Conservation (phyloP, 768 basidiomycete species). For the Exsudoporus frostii region DNA sequence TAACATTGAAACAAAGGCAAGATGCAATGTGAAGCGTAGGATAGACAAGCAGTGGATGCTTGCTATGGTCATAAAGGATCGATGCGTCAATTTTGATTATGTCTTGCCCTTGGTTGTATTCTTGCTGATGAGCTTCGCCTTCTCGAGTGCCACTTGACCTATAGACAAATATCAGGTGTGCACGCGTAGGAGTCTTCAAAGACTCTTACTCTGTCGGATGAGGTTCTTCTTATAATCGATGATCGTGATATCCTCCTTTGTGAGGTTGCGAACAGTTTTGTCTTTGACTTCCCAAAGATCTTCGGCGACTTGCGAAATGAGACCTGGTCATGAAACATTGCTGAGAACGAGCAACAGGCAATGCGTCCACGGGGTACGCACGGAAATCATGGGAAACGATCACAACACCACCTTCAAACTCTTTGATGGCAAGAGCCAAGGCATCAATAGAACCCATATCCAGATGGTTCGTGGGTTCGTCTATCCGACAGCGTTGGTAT, state of each 20-base stretch:
- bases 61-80: neutral
- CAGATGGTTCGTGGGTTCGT: constrained; percentile 96
- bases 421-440: constrained; percentile 91
- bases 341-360: constrained; percentile 1
- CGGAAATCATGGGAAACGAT: constrained; percentile 99
- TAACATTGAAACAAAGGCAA: constrained; percentile 11
- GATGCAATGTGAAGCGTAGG: constrained; percentile 5
- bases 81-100: constrained; percentile 29
- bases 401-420: constrained; percentile 96
- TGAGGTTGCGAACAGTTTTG: constrained; percentile 88
- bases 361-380: constrained; percentile 38
- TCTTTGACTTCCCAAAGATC: constrained; percentile 99
- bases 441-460: constrained; percentile 99
- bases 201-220: constrained; percentile 65
- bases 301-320: constrained; percentile 97
- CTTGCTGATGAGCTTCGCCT: constrained; percentile 92
- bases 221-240: constrained; percentile 90
- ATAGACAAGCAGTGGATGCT: constrained; percentile 6
- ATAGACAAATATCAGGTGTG: constrained; percentile 7
- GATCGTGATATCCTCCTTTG: constrained; percentile 88
- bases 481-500: constrained; percentile 34
- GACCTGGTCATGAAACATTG: constrained; percentile 45
- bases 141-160: constrained; percentile 87
- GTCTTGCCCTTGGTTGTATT: constrained; percentile 67
- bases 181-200: neutral